Percentiles rank a stretch among this genome's conserved stretches.
These are phyloP conservation scores for Oehlia diaphana DNA, from an alignment of 192 early-diverging fungal genomes.

Conservation along the genomic window DNA sequence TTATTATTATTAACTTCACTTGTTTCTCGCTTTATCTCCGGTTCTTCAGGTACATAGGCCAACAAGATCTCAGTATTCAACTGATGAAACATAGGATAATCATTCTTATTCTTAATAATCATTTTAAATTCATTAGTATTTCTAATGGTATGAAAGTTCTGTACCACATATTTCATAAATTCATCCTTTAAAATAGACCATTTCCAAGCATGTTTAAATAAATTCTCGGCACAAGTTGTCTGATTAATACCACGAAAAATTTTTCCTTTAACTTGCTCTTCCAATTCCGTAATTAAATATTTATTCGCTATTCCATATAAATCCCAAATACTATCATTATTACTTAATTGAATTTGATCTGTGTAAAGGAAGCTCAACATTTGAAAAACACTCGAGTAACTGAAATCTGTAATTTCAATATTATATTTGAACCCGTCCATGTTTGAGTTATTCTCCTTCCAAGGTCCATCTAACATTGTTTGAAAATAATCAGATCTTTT, in stretches of 20 bases:
- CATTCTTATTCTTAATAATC: not conserved
- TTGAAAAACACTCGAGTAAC: not conserved
- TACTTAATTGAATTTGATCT: conserved; percentile 10
- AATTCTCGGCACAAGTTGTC: not conserved
- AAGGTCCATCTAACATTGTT: not conserved
- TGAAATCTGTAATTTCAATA: conserved; percentile 20
- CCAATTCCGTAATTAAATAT: conserved; percentile 12
- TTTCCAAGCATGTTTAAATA: conserved; percentile 19
- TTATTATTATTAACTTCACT: too few relatives aligned
- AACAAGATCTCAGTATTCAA: conserved; percentile 1
- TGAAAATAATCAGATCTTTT: conserved; percentile 13
- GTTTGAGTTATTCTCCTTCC: not conserved
- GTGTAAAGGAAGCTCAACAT: conserved; percentile 26
- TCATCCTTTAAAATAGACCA: not conserved
- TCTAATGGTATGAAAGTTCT: not conserved
- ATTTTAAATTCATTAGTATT: not conserved
- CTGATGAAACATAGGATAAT: not conserved
- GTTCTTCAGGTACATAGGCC: not conserved
- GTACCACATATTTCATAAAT: conserved; percentile 12
- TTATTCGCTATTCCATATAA: conserved; percentile 5
- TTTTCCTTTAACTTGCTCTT: not conserved
- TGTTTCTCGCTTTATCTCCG: too few relatives aligned
- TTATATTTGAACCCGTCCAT: not conserved
- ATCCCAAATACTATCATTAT: not conserved
- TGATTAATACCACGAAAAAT: not conserved